Evolutionary conservation across 202 grass and related monocot genomes (phyloP).

Genomic region (Setaria viridis): DNA sequence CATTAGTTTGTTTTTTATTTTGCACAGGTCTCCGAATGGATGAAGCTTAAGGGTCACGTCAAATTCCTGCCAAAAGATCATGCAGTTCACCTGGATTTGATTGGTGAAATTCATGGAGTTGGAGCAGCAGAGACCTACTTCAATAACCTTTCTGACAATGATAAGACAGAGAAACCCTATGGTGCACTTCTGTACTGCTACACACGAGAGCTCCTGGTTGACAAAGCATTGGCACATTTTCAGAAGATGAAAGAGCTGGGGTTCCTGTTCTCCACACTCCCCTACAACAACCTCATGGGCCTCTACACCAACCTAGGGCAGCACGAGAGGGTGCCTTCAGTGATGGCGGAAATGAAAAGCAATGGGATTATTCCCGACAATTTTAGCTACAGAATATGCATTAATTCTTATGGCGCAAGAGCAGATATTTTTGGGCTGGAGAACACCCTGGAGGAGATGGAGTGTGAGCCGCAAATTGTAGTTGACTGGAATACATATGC

Average conservation of each 20-base stretch:
- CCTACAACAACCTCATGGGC: constrained; percentile 89
- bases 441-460: constrained; percentile 86
- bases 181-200: constrained; percentile 90
- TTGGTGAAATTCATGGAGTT: constrained; percentile 71
- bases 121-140: constrained; percentile 78
- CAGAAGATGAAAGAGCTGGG: constrained; percentile 79
- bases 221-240: constrained; percentile 79
- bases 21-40: constrained; percentile 86
- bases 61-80: constrained; percentile 68
- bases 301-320: constrained; percentile 75
- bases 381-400: constrained; percentile 92
- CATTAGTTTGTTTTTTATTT: neutral
- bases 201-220: constrained; percentile 57
- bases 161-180: constrained; percentile 73
- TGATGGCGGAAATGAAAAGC: constrained; percentile 80
- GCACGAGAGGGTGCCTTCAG: constrained; percentile 76
- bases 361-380: constrained; percentile 78
- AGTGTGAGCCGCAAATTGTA: constrained; percentile 81
- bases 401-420: constrained; percentile 70
- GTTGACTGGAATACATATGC: constrained; percentile 91
- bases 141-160: constrained; percentile 59
- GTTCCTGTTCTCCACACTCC: constrained; percentile 58
- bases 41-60: constrained; percentile 64
- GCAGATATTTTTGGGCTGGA: constrained; percentile 80
- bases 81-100: constrained; percentile 83